phyloP scores from a whole-genome alignment of 768 basidiomycete species.

The Panellus pusillus region DNA sequence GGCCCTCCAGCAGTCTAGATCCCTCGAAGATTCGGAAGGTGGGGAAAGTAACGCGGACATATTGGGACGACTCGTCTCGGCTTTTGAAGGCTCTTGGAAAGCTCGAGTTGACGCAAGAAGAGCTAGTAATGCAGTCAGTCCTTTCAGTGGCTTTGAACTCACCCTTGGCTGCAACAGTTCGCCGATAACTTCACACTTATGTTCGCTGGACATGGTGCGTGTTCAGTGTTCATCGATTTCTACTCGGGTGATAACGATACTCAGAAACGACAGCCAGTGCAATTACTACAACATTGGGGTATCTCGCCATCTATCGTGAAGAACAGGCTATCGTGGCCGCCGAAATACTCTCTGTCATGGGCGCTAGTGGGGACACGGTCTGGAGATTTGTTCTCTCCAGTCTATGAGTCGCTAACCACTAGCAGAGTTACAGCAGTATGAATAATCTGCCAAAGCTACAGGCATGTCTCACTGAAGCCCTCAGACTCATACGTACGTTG shows the following conservation, averaged over 20 bases:
- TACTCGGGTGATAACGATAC: neutral
- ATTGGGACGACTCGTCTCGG: slow-evolving; percentile 9
- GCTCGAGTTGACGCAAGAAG: slow-evolving; percentile 6
- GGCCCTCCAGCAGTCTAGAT: slow-evolving; percentile 1
- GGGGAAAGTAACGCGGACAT: slow-evolving; percentile 1
- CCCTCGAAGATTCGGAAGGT: neutral
- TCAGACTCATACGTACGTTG: slow-evolving; percentile 23
- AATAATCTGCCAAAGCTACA: slow-evolving; percentile 3
- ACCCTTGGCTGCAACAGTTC: neutral
- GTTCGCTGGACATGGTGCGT: slow-evolving; percentile 21
- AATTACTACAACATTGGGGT: slow-evolving; percentile 30
- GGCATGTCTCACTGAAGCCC: slow-evolving; percentile 19
- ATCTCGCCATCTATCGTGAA: slow-evolving; percentile 32
- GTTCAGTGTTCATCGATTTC: neutral
- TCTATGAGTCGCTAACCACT: neutral
- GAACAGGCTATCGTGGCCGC: slow-evolving; percentile 30
- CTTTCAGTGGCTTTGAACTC: neutral
- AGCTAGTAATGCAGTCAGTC: slow-evolving; percentile 5
- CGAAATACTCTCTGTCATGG: slow-evolving; percentile 17
- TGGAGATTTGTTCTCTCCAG: neutral
- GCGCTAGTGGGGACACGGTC: slow-evolving; percentile 2
- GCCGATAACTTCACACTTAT: slow-evolving; percentile 17
- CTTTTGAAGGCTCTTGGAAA: too few species aligned
- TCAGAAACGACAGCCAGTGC: slow-evolving; percentile 31
- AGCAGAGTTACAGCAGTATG: neutral